Base-by-base conservation (phyloP, 306 rosid genomes). In the Clitoria ternatea region DNA sequence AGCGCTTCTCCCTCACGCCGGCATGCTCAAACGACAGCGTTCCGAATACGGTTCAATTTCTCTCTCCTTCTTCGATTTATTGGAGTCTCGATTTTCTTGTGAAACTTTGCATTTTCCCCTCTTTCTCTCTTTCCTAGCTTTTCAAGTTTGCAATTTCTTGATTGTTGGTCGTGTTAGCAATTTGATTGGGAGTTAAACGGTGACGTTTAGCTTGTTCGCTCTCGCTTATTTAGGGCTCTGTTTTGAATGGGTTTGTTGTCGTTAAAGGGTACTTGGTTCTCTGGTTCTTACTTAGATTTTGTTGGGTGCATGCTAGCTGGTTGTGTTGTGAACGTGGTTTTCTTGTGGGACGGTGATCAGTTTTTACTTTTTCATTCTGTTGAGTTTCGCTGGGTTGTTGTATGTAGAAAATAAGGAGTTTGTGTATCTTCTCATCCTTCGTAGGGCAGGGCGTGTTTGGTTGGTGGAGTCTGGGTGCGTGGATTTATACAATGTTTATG, bases 1-100 rank as follows among this genome's bases (percentile, higher is more conserved):
- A 54, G 62, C 81, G 17, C 73, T 85, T 53, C 67, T 81, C 6
- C 81, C 96, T 4, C 70, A 87, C 1, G 77, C 88, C 13, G 83
- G 81, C 60, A 37, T 84, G 77, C 87, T 77, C 50, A 91, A 91
- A 79, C 91, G 97, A 50, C 91, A 82, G n/a, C 96, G 90, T 66
- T 24, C 82, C 4, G 91, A 91, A 1, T 89, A 89, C 45, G 97
- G 97, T 91, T 77, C 23, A 54, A 53, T 68, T 59, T 5, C 17
- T 26, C 9, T 53, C 1, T n/a, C n/a, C n/a, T n/a, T n/a, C n/a
- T n/a, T n/a, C n/a, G n/a, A n/a, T n/a, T n/a, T n/a, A n/a, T n/a
- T n/a, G n/a, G n/a, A n/a, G n/a, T n/a, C n/a, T n/a, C n/a, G n/a
- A n/a, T n/a, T n/a, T n/a, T n/a, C n/a, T n/a, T n/a, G n/a, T n/a